Evolutionary conservation across 345 rosid species (phyloP).

Genomic region (Mangifera indica): DNA sequence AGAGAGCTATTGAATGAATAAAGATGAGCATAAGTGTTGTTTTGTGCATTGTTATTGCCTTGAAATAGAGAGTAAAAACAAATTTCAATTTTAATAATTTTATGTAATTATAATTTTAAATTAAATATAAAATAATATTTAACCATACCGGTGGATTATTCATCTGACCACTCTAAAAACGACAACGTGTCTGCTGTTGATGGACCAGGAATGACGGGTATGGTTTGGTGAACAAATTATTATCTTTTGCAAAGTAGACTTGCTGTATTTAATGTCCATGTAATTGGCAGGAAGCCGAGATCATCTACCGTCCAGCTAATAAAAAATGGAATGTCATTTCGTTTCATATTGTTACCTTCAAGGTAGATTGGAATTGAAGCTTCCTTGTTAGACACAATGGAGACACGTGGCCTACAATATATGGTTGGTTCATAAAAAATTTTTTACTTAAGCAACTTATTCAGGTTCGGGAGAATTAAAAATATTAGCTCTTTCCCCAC

Average conservation of each 20-base stretch:
- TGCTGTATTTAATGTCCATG: background rate
- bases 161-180: too few species aligned
- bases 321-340: background rate
- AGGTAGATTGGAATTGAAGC: background rate
- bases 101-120: too few species aligned
- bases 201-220: too few species aligned
- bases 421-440: background rate
- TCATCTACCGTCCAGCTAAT: background rate
- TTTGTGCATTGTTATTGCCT: background rate
- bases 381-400: background rate
- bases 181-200: too few species aligned
- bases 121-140: too few species aligned
- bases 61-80: too few species aligned
- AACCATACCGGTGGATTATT: too few species aligned
- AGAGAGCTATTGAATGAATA: background rate
- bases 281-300: too few species aligned
- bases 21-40: background rate
- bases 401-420: background rate
- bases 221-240: background rate
- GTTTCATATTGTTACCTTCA: background rate
- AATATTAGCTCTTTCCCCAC: constrained; percentile 17
- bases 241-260: background rate
- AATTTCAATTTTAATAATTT: too few species aligned
- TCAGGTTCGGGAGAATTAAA: background rate
- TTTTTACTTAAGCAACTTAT: background rate